Conservation (phyloP, 495 filamentous ascomycete species). For the Aspergillus conjunctus region DNA sequence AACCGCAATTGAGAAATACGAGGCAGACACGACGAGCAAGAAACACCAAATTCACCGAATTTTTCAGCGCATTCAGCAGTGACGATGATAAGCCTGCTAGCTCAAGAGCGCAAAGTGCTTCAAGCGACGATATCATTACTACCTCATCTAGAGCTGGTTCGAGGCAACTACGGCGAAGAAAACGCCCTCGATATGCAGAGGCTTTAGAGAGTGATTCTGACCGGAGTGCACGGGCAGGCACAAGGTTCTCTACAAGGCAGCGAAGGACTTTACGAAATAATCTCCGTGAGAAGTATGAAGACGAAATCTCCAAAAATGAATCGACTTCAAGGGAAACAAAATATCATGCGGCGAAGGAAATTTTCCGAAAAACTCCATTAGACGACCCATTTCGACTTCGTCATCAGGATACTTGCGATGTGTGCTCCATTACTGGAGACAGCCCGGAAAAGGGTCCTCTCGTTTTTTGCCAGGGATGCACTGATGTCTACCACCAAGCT, state of each 20-base stretch:
- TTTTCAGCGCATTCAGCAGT: constrained; percentile 23
- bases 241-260: constrained; percentile 34
- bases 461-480: constrained; percentile 90
- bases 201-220: constrained; percentile 24
- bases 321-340: constrained; percentile 49
- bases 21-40: constrained; percentile 19
- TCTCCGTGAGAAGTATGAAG: constrained; percentile 67
- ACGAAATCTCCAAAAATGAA: constrained; percentile 66
- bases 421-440: constrained; percentile 61
- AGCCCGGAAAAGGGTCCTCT: constrained; percentile 61
- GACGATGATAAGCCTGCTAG: constrained; percentile 21
- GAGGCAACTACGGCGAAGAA: constrained; percentile 47
- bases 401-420: constrained; percentile 72
- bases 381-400: constrained; percentile 62
- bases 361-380: constrained; percentile 57
- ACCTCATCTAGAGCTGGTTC: constrained; percentile 11
- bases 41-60: constrained; percentile 25
- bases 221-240: constrained; percentile 13
- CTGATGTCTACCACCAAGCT: constrained; percentile 72
- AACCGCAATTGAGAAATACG: constrained; percentile 1
- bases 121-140: constrained; percentile 31
- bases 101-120: constrained; percentile 12
- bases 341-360: constrained; percentile 63
- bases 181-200: constrained; percentile 11
- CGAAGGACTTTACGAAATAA: constrained; percentile 42